Base-by-base conservation (phyloP, 495 filamentous ascomycete species). In the Xylaria venustula region DNA sequence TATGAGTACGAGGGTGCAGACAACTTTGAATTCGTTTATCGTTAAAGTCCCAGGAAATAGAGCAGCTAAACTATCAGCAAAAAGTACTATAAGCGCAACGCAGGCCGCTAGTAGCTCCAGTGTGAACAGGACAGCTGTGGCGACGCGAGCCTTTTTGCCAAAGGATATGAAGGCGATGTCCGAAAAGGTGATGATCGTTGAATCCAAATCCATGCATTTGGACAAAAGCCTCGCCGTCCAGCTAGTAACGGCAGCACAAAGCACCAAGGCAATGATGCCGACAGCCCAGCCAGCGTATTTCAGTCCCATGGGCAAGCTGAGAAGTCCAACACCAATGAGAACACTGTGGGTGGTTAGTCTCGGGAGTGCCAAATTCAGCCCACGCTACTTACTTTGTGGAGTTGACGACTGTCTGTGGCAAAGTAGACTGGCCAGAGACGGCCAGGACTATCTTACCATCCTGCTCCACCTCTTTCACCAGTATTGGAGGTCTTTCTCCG, bases 391-490 rank as follows among this genome's bases (percentile, higher is more conserved):
- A 79, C 77, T 98, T 98, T 54, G 95, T 92, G 15, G 91, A 94
- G 71, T 98, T 98, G 77, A 98, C 96, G 60, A 97, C 81, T 0
- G 94, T 98, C 76, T 98, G 94, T 2, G 93, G 92, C 28, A 97
- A 77, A 2, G 94, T 98, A 9, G 90, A 95, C 78, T 93, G 92
- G 36, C 94, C 94, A 59, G 94, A 84, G 7, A 98, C 86, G 25
- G 93, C 81, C 67, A 89, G 81, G 26, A 95, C 85, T 17, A 92
- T 79, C 59, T 89, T 90, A 23, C 94, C 94, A 71, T 96, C 92
- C 67, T 94, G 90, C 71, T 95, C 87, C 7, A 96, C 84, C 69
- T 91, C 86, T 73, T 91, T 95, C 45, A 97, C 86, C 22, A 97
- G 71, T 49, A 98, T 79, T 1, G 91, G 91, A 64, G 89, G 86